phyloP scores from a whole-genome alignment of 495 filamentous ascomycete genomes.

The Melanomma pulvis-pyrius region DNA sequence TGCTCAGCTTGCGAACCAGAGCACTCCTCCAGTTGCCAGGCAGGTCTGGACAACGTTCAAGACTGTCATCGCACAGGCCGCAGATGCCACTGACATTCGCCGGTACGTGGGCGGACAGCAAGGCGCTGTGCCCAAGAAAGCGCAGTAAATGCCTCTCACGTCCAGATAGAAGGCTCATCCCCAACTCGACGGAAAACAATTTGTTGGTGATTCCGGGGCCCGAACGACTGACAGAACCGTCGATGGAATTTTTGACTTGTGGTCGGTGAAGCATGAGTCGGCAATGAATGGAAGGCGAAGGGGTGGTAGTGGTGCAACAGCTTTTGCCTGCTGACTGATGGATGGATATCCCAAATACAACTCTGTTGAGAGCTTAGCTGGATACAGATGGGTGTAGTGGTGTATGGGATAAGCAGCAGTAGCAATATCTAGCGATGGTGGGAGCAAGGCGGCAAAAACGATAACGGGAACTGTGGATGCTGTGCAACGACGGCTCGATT shows the following conservation, averaged over 20 bases:
- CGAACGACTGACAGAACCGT: neutral
- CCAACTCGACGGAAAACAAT: neutral
- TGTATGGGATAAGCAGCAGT: neutral
- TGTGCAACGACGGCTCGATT: neutral
- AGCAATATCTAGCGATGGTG: neutral
- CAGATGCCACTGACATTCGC: slow-evolving; percentile 76
- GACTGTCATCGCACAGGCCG: slow-evolving; percentile 67
- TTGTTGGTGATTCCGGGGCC: neutral
- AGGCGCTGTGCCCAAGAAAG: slow-evolving; percentile 60
- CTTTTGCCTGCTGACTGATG: neutral
- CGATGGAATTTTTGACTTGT: neutral
- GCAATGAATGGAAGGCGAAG: neutral
- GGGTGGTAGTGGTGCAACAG: neutral
- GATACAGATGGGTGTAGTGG: neutral
- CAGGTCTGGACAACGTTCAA: slow-evolving; percentile 84
- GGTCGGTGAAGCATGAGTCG: neutral
- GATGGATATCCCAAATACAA: neutral
- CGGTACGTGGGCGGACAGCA: slow-evolving; percentile 63
- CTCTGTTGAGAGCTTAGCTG: neutral
- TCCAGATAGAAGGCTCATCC: neutral
- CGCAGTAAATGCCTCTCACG: slow-evolving; percentile 34
- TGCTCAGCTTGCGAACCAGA: slow-evolving; percentile 79
- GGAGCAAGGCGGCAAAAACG: neutral
- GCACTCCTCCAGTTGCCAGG: slow-evolving; percentile 79
- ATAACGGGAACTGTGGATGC: neutral